Percentiles rank a stretch among this genome's conserved stretches.
These are phyloP conservation scores for Sugiyamaella novakii DNA, from an alignment of 1,139 yeast genomes.

Conservation along the genomic window DNA sequence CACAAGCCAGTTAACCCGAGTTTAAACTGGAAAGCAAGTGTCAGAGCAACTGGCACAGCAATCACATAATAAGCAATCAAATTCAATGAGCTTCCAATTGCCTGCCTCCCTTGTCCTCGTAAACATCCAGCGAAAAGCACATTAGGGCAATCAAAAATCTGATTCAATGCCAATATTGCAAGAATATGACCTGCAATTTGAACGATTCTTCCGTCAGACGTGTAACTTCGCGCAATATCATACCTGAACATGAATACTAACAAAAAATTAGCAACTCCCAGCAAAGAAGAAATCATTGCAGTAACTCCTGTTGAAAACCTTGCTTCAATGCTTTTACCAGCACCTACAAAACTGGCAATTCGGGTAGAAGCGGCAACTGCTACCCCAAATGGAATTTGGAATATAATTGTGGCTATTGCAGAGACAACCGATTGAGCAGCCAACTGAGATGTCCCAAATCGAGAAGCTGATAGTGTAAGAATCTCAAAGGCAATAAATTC, in stretches of 20 bases:
- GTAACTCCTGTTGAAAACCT: constrained; percentile 67
- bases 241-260: constrained; percentile 55
- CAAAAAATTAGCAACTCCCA: constrained; percentile 60
- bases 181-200: constrained; percentile 53
- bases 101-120: constrained; percentile 87
- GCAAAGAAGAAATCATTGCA: constrained; percentile 53
- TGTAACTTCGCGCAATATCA: constrained; percentile 66
- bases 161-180: constrained; percentile 73
- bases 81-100: constrained; percentile 78
- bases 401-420: constrained; percentile 74
- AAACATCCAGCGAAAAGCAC: constrained; percentile 82
- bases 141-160: constrained; percentile 77
- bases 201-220: constrained; percentile 67
- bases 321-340: constrained; percentile 64
- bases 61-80: constrained; percentile 69
- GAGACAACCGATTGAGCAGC: constrained; percentile 92
- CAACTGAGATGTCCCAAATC: constrained; percentile 76
- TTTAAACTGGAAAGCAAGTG: constrained; percentile 58
- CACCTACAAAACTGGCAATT: constrained; percentile 87
- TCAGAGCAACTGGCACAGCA: constrained; percentile 72
- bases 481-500: constrained; percentile 86
- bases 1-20: constrained; percentile 69
- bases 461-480: constrained; percentile 68
- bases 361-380: constrained; percentile 87
- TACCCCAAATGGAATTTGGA: constrained; percentile 86